These are phyloP conservation scores for Leptographium galeiforme DNA, from an alignment of 2,329 filamentous ascomycete genomes.

Conservation along the genomic window DNA sequence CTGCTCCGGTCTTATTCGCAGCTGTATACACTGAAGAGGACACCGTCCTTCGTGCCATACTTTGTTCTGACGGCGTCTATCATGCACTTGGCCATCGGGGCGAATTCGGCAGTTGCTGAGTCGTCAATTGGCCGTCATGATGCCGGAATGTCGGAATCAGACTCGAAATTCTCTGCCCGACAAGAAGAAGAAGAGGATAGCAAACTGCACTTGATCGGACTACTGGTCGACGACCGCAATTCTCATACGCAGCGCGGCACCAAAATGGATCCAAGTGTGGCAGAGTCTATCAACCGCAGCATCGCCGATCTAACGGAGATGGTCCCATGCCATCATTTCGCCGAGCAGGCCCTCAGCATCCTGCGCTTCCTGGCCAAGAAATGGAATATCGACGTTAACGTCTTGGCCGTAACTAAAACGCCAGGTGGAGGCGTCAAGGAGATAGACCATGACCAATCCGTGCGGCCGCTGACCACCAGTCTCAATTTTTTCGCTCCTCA, in stretches of 20 bases:
- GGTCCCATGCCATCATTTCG: constrained; percentile 47
- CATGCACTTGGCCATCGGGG: constrained; percentile 43
- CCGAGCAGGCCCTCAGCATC: constrained; percentile 47
- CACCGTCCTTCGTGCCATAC: constrained; percentile 47
- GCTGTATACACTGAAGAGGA: constrained; percentile 43
- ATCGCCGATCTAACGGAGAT: constrained; percentile 47
- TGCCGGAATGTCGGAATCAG: not conserved
- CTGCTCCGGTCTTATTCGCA: constrained; percentile 43
- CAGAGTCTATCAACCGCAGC: constrained; percentile 35
- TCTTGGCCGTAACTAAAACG: constrained; percentile 14
- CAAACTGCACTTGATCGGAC: not conserved
- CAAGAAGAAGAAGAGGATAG: not conserved
- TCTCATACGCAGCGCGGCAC: not conserved
- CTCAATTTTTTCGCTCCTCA: constrained; percentile 46
- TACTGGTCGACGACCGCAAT: not conserved
- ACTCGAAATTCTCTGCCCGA: not conserved
- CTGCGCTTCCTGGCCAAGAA: constrained; percentile 42
- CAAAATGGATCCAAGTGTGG: constrained; percentile 24
- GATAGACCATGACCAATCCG: constrained; percentile 8
- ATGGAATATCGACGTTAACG: constrained; percentile 42
- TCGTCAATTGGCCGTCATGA: not conserved
- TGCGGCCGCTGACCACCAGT: constrained; percentile 35
- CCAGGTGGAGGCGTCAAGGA: not conserved
- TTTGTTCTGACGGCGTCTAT: constrained; percentile 49
- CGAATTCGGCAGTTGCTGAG: constrained; percentile 14